These are phyloP conservation scores for Colletotrichum kahawae DNA, from an alignment of 2,329 filamentous ascomycete species.

Conservation along the genomic window DNA sequence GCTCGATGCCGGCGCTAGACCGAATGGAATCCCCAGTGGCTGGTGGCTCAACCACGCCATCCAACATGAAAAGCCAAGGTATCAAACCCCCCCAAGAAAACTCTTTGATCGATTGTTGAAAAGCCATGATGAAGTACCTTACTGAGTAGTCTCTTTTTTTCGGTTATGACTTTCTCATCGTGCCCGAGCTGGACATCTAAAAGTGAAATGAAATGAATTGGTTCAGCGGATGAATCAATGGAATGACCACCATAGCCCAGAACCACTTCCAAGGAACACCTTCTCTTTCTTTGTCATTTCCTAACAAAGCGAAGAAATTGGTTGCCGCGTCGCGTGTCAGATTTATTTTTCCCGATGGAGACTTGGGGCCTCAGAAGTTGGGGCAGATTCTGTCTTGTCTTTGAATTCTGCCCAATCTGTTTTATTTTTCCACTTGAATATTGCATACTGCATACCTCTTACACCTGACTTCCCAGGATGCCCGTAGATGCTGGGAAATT, in stretches of 20 bases:
- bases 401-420: neutral
- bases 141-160: neutral
- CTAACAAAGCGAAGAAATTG: neutral
- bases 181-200: neutral
- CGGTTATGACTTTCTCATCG: neutral
- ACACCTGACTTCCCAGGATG: neutral
- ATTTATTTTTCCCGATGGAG: neutral
- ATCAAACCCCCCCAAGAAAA: neutral
- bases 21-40: neutral
- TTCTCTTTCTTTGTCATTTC: neutral
- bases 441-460: neutral
- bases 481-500: slow-evolving; percentile 9
- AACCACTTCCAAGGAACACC: neutral
- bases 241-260: neutral
- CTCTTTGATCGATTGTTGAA: neutral
- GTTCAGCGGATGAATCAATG: neutral
- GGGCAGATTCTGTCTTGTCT: neutral
- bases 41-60: neutral
- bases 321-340: slow-evolving; percentile 15
- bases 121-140: neutral
- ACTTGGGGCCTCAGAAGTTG: neutral
- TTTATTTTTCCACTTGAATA: neutral
- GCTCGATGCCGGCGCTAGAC: slow-evolving; percentile 17
- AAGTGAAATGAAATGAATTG: neutral
- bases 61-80: neutral